Evolutionary conservation across 2,329 filamentous ascomycete species (phyloP), one percentile per base, ranked within the genome.

Genomic region (Ampelomyces quisqualis): DNA sequence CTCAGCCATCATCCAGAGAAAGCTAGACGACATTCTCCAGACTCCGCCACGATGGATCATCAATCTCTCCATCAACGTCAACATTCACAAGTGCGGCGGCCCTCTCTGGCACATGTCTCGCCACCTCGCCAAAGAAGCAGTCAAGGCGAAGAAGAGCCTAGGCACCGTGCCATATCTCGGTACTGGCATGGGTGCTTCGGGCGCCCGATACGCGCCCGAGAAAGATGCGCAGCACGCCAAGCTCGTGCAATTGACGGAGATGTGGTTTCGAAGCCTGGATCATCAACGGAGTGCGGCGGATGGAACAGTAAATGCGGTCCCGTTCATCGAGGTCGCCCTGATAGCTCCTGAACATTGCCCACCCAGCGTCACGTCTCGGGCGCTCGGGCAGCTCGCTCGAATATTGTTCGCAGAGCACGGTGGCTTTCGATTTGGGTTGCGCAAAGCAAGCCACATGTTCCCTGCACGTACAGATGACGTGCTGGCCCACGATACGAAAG

Each of bases 71-170:
- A 20, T 15, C 3, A 24, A 15, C 7, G 10, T 11, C 17, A 19
- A 29, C 15, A 28, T 36, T 4, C 34, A 36, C 23, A 36, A 36
- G 15, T 18, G 22, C 17, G 34, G 34, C 6, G 34, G 34, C 7
- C 23, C 24, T 9, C 23, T 36, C 7, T 36, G 34, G 34, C 34
- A 36, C 24, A 36, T 36, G 11, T 36, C 34, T 10, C 34, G 18
- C 24, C 21, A 28, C 34, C 24, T 36, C 4, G 34, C 34, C 2
- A 26, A 19, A 19, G 24, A 24, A 23, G 34, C 34, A 20, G 24
- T 28, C 17, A 29, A 28, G 21, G 18, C 24, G 7, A 7, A 24
- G 8, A 36, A 15, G 21, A 8, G 9, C 11, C 18, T 36, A 4
- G 23, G 24, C 15, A n/a, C 10, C 10, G 18, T 36, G 2, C 34